Evolutionary conservation across 169 alveolate species (phyloP).

Genomic region (Plasmodium berghei): DNA sequence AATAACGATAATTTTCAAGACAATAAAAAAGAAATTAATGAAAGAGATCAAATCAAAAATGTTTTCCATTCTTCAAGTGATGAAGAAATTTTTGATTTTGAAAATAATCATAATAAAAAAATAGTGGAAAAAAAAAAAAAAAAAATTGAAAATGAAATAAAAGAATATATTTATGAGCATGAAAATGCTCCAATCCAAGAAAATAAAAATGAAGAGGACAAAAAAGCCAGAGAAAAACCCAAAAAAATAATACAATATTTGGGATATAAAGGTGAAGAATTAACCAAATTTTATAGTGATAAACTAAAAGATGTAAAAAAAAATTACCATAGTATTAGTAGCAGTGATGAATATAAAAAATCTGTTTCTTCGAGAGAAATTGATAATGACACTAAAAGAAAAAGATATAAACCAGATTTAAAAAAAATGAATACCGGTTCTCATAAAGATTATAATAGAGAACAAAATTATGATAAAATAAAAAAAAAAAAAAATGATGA

Average conservation of each 20-base stretch:
- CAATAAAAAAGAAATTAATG: background rate
- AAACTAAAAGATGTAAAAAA: background rate
- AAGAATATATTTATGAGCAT: slow-evolving; percentile 53
- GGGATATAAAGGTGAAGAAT: slow-evolving; percentile 58
- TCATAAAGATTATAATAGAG: slow-evolving; percentile 18
- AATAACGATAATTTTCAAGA: background rate
- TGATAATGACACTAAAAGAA: background rate
- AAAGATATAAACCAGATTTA: background rate
- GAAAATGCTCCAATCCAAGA: background rate
- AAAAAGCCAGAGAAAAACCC: background rate
- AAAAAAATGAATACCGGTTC: slow-evolving; percentile 3
- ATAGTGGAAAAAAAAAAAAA: slow-evolving; percentile 28
- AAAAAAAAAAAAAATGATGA: background rate
- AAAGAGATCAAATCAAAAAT: slow-evolving; percentile 17
- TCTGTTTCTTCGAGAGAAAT: background rate
- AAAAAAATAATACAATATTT: slow-evolving; percentile 49
- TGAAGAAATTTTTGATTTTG: slow-evolving; percentile 44
- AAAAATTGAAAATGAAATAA: slow-evolving; percentile 47
- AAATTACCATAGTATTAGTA: background rate
- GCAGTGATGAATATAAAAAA: background rate
- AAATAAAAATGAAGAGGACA: background rate
- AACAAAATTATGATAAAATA: slow-evolving; percentile 13
- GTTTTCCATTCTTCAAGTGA: slow-evolving; percentile 33
- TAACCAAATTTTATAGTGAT: slow-evolving; percentile 25
- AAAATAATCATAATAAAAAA: slow-evolving; percentile 46